Evolutionary conservation across 768 basidiomycete genomes (phyloP).

Genomic region (Hypholoma fasciculare): DNA sequence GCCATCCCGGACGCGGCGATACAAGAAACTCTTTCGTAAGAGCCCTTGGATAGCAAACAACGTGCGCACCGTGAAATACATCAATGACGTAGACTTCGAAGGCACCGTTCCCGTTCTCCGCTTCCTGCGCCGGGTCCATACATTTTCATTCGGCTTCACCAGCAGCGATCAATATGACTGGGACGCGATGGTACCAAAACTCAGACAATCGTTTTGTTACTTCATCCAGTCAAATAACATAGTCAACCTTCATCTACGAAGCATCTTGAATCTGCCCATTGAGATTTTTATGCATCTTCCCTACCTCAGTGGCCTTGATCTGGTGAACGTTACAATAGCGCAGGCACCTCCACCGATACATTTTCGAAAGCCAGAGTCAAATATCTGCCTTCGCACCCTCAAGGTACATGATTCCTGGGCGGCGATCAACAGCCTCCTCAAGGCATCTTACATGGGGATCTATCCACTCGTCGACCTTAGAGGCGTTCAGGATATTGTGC

Average conservation of each 20-base stretch:
- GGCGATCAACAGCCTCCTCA: conserved; percentile 1
- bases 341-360: background rate
- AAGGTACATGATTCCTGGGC: background rate
- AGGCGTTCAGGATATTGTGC: conserved; percentile 2
- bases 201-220: conserved; percentile 2
- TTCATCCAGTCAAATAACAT: conserved; percentile 4
- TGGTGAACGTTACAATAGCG: background rate
- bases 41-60: conserved; percentile 8
- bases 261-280: background rate
- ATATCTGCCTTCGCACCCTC: conserved; percentile 5
- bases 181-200: background rate
- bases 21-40: conserved; percentile 11
- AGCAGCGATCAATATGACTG: conserved; percentile 4
- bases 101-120: conserved; percentile 7
- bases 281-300: background rate
- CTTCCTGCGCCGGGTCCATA: conserved; percentile 7
- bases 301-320: background rate
- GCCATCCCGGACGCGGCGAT: background rate
- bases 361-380: background rate
- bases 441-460: background rate
- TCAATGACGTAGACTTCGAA: background rate
- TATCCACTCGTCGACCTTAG: conserved; percentile 5
- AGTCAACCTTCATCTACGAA: background rate
- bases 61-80: conserved; percentile 8
- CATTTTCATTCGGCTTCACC: conserved; percentile 5